Base-by-base conservation (phyloP, 139 green algal species). In the Coccomyxa sp. region DNA sequence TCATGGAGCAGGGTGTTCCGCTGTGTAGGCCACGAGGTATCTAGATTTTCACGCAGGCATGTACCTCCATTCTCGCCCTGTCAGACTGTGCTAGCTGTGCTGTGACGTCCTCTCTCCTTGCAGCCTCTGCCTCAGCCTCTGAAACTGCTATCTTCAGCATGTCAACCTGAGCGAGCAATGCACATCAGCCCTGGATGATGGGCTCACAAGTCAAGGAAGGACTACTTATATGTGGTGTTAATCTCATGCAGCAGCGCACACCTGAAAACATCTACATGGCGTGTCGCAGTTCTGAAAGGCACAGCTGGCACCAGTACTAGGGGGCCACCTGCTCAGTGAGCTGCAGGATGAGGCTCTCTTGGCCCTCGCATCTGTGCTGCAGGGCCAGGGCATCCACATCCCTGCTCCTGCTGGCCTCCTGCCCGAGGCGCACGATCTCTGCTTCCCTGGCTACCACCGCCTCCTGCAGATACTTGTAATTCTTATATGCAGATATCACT, bases 281-380 rank as follows among this genome's bases (percentile, higher is more conserved):
- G n/a, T n/a, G n/a, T n/a, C n/a, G 50, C 50, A 64, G 27, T 10
- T 6, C 50, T 64, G 50, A 64, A 6, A 5, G 22, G 50, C 50
- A 31, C 50, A 3, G 50, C 18, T 64, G 50, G 50, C 50, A 64
- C 50, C 2, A 10, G 5, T 7, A 6, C 27, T 64, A 31, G 18
- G 27, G 3, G 50, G 50, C 5, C 76, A 76, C 80, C 85, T 90
- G 88, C 73, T 86, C 77, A 44, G 89, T 91, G n/a, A 93, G 86
- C 82, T 91, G 87, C 77, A 92, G 79, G 38, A 93, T 90, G 78
- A 93, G 85, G 55, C 55, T 85, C 80, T 93, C 89, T 33, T 92
- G 87, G n/a, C 84, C 79, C 34, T 91, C 82, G 31, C 87, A 92
- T 74, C 88, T 85, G 55, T 86, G 84, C n/a, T 81, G 68, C 74